phyloP scores from a whole-genome alignment of 805 yeast species.

The Zygoascus bituminiphila region DNA sequence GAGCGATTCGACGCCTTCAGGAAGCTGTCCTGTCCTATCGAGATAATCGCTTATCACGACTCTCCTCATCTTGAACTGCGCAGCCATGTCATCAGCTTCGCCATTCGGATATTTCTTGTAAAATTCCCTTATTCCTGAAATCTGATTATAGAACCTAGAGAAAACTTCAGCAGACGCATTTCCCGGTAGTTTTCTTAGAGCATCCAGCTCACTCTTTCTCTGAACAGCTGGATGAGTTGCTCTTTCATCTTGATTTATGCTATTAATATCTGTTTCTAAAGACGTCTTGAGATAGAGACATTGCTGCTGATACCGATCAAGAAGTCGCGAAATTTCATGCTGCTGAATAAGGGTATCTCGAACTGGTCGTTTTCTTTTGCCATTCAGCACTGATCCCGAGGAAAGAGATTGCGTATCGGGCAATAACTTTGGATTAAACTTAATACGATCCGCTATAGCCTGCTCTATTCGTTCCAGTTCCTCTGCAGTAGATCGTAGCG shows the following conservation, averaged over 20 bases:
- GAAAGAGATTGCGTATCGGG: slow-evolving; percentile 24
- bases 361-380: slow-evolving; percentile 34
- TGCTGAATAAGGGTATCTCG: slow-evolving; percentile 52
- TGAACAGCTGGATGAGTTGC: slow-evolving; percentile 4
- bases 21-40: slow-evolving; percentile 8
- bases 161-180: slow-evolving; percentile 13
- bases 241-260: slow-evolving; percentile 8
- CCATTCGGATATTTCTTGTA: slow-evolving; percentile 28
- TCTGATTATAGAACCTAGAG: slow-evolving; percentile 32
- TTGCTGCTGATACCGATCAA: slow-evolving; percentile 37
- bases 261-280: background rate
- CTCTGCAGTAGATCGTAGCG: slow-evolving; percentile 22
- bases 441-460: slow-evolving; percentile 54
- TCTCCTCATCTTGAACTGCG: slow-evolving; percentile 14
- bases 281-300: slow-evolving; percentile 19
- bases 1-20: slow-evolving; percentile 25
- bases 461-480: slow-evolving; percentile 66
- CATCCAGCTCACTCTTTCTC: slow-evolving; percentile 16
- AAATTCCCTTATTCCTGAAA: slow-evolving; percentile 28
- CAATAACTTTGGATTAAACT: slow-evolving; percentile 47
- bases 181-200: slow-evolving; percentile 9
- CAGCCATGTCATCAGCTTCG: slow-evolving; percentile 23
- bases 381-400: slow-evolving; percentile 26
- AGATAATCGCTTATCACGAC: slow-evolving; percentile 14
- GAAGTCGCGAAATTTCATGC: slow-evolving; percentile 54